Evolutionary conservation across 2,329 filamentous ascomycete species (phyloP), one percentile per base, ranked within the genome.

Genomic region (Zasmidium citrigriseum): DNA sequence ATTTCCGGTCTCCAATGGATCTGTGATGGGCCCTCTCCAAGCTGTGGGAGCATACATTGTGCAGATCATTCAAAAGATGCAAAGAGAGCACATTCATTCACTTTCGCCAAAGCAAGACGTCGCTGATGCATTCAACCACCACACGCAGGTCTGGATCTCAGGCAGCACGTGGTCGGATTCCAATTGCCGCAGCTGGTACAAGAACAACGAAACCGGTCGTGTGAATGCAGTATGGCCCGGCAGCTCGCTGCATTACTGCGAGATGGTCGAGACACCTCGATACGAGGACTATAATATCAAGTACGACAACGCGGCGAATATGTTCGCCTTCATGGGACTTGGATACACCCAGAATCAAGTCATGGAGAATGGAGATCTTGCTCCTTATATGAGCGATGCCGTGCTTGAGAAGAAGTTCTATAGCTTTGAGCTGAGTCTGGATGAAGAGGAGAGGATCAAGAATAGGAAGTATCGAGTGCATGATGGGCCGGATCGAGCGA

Each of bases 171-270:
- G 52, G 52, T 44, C 38, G 25, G 34, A 52, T 25, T n/a, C 34
- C 7, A 38, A 52, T 9, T 52, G 50, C 34, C 29, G 50, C 23
- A 45, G 29, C n/a, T 52, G 52, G 62, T 80, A 79, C 68, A 77
- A 76, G 65, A 75, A 82, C 64, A 75, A 77, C 55, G 72, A 74
- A 18, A 78, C 75, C 2, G 77, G 76, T 21, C 68, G 76, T 9
- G 76, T 79, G 20, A 72, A 72, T 68, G 78, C 79, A 2, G 70
- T 83, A 1, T 83, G 77, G 75, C 80, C 81, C 0, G 81, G 81
- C 2, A 77, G 74, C 2, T 78, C 76, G 0, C 73, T 83, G 23
- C 80, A 82, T 53, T 83, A 80, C 57, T 70, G 64, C 48, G 64
- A 76, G 52, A 65, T 75, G 11, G 74, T 78, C 18, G 55, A 65